Evolutionary conservation across 2,329 filamentous ascomycete genomes (phyloP), one percentile per base, ranked within the genome.

Genomic region (Nannizziopsis arthrosporioides): DNA sequence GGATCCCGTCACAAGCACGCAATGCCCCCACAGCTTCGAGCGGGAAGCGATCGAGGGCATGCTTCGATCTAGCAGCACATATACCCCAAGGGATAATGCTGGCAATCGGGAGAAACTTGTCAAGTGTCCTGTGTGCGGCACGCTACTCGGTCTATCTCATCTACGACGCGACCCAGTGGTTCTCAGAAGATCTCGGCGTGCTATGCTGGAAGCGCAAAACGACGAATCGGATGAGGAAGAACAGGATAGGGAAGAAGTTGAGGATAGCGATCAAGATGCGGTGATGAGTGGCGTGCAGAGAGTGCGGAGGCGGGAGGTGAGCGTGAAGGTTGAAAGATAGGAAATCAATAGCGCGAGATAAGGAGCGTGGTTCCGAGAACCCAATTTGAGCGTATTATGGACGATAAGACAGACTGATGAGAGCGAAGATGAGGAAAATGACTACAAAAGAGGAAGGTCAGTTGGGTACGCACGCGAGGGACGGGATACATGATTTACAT

Each of bases 1-100:
- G 5, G 63, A 73, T 48, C 72, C 72, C 0, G 65, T 74, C 2
- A 73, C 64, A 4, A 72, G 68, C 53, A 67, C 61, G 1, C 70
- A 71, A 57, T 75, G 72, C 51, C 69, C 67, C 0, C 72, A 75
- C 53, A 70, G 63, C 42, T 75, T 74, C 55, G 72, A 75, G 54
- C 66, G 62, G 14, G 51, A 56, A 2, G 72, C 71, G 1, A 73
- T 75, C 49, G 49, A 63, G 12, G 58, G 60, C 12, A 71, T 74
- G 66, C 67, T 75, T 31, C 43, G 48, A 0, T 56, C 56, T 9
- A 68, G 65, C 37, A 32, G 35, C 27, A 56, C 53, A 27, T 27
- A 27, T 7, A 7, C 22, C 3, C 22, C 22, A 27, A 7, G 22
- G 4, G 22, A 7, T 43, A 19, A 54, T 49, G 45, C 45, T 37